Evolutionary conservation across 177 flowering plant genomes (phyloP).

Genomic region (Telopea speciosissima): DNA sequence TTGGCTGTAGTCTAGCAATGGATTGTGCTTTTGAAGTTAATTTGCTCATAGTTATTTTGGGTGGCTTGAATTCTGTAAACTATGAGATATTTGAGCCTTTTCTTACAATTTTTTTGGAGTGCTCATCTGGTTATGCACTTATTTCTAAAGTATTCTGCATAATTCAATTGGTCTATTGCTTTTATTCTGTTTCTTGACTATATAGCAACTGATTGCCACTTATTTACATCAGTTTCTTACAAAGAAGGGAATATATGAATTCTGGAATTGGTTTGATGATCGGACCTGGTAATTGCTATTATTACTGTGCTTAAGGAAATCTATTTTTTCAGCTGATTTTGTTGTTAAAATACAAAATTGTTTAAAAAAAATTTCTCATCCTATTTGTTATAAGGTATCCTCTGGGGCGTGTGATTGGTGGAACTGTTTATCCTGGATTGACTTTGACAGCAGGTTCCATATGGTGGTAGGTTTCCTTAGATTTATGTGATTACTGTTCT

Average conservation of each 20-base stretch:
- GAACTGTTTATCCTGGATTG: conserved; percentile 97
- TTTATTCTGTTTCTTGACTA: background rate
- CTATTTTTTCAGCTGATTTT: background rate
- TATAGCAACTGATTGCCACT: conserved; percentile 3
- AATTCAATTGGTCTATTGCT: background rate
- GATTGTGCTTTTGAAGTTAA: background rate
- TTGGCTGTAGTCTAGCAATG: no score
- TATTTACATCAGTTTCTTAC: conserved; percentile 67
- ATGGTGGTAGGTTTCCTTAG: conserved; percentile 64
- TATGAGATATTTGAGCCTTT: background rate
- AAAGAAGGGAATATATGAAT: conserved; percentile 93
- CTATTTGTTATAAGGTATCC: conserved; percentile 66
- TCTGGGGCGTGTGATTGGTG: conserved; percentile 99
- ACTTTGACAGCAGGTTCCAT: conserved; percentile 94
- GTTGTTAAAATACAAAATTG: background rate
- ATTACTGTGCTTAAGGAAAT: conserved; percentile 3
- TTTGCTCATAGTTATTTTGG: background rate
- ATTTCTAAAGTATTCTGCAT: background rate
- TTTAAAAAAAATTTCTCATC: background rate
- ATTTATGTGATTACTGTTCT: background rate
- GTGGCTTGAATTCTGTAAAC: background rate
- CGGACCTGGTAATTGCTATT: conserved; percentile 77
- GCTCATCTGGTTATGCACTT: background rate
- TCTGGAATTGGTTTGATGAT: conserved; percentile 99
- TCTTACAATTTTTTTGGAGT: background rate